Percentiles rank a stretch among this genome's conserved stretches.
Conservation (phyloP, 2,329 filamentous ascomycete species). For the Cladosporium sp. region DNA sequence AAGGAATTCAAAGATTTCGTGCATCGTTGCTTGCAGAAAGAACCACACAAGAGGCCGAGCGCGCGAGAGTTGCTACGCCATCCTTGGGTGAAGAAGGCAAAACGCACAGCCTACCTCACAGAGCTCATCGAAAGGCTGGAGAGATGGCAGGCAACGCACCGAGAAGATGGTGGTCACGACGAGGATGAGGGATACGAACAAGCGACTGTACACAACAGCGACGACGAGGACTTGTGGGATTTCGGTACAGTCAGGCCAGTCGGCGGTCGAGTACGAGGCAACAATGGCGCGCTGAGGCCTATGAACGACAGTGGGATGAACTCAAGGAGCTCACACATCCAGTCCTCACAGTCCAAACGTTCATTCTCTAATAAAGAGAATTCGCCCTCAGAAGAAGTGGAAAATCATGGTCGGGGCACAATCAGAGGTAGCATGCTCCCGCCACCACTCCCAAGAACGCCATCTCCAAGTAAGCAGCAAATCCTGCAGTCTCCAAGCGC, state of each 20-base stretch:
- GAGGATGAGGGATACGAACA: conserved; percentile 53
- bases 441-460: conserved; percentile 39
- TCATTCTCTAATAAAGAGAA: conserved; percentile 39
- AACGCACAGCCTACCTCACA: conserved; percentile 94
- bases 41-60: conserved; percentile 83
- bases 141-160: conserved; percentile 81
- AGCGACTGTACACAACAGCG: conserved; percentile 46
- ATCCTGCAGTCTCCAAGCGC: conserved; percentile 40
- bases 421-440: conserved; percentile 34
- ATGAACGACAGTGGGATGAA: conserved; percentile 84
- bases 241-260: conserved; percentile 91
- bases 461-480: conserved; percentile 46
- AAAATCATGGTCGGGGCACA: conserved; percentile 33
- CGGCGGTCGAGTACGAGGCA: conserved; percentile 43
- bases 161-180: conserved; percentile 66
- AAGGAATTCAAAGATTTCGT: conserved; percentile 54
- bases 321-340: conserved; percentile 54
- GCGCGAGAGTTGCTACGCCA: conserved; percentile 86
- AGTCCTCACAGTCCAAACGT: conserved; percentile 41
- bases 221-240: conserved; percentile 92
- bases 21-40: conserved; percentile 74
- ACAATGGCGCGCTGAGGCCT: conserved; percentile 62
- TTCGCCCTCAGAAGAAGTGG: conserved; percentile 28
- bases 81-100: conserved; percentile 85
- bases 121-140: conserved; percentile 91